These are phyloP conservation scores for Globisporangium sylvaticum DNA, from an alignment of 352 stramenopile species.

Conservation along the genomic window DNA sequence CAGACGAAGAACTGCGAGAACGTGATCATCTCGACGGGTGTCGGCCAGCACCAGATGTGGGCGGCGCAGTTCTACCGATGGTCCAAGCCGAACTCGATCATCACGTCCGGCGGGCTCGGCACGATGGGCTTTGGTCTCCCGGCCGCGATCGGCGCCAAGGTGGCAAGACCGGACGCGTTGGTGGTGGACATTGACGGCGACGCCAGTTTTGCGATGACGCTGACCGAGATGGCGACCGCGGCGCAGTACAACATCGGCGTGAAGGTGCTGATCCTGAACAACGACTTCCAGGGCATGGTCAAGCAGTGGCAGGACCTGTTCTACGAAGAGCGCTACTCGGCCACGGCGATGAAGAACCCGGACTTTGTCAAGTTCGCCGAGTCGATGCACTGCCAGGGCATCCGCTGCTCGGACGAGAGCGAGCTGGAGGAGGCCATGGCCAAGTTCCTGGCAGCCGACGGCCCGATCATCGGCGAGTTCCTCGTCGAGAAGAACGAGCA, in stretches of 20 bases:
- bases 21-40: slow-evolving; percentile 93
- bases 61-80: slow-evolving; percentile 95
- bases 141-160: slow-evolving; percentile 93
- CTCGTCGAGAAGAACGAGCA: slow-evolving; percentile 93
- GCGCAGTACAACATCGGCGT: slow-evolving; percentile 92
- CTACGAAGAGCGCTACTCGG: slow-evolving; percentile 93
- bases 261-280: slow-evolving; percentile 96
- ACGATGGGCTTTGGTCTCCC: slow-evolving; percentile 95
- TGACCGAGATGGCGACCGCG: slow-evolving; percentile 94
- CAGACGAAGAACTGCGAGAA: slow-evolving; percentile 90
- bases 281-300: slow-evolving; percentile 97
- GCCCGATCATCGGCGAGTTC: slow-evolving; percentile 93
- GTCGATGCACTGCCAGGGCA: slow-evolving; percentile 90
- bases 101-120: slow-evolving; percentile 91
- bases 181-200: slow-evolving; percentile 94
- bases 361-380: slow-evolving; percentile 93
- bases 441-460: slow-evolving; percentile 91
- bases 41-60: slow-evolving; percentile 97
- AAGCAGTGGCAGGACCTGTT: slow-evolving; percentile 98
- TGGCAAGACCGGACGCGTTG: slow-evolving; percentile 82
- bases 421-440: slow-evolving; percentile 90
- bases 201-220: slow-evolving; percentile 96
- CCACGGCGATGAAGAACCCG: slow-evolving; percentile 90
- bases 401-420: slow-evolving; percentile 87
- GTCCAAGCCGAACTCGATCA: slow-evolving; percentile 91